Conservation (phyloP, 2,329 filamentous ascomycete species). For the Colletotrichum sp. region DNA sequence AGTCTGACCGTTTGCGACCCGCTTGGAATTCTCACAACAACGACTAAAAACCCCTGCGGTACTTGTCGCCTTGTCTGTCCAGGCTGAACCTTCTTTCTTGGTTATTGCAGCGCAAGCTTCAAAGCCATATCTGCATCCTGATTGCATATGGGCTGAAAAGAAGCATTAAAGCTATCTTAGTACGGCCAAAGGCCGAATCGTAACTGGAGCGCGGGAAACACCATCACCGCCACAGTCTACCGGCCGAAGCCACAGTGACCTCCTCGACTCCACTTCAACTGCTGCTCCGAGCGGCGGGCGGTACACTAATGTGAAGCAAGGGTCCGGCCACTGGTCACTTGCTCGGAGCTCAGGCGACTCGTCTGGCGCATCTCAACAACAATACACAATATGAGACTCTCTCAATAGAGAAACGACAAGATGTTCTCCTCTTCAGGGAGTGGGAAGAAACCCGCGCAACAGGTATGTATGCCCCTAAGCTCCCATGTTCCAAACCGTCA, state of each 20-base stretch:
- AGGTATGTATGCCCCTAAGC: conserved; percentile 57
- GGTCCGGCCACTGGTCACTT: conserved; percentile 22
- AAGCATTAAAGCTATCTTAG: not conserved
- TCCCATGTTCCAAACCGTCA: not conserved
- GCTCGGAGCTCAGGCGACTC: conserved; percentile 18
- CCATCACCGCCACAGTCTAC: not conserved
- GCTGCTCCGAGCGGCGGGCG: conserved; percentile 18
- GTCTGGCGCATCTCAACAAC: conserved; percentile 18
- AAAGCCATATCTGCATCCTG: not conserved
- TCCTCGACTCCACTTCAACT: conserved; percentile 17
- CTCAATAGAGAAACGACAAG: conserved; percentile 30
- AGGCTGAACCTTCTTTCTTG: not conserved
- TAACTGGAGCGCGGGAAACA: not conserved
- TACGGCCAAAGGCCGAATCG: not conserved
- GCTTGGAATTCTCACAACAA: not conserved
- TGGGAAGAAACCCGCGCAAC: conserved; percentile 73
- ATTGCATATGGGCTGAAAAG: not conserved
- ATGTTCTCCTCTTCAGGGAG: conserved; percentile 72
- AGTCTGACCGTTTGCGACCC: not conserved
- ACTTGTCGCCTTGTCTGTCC: not conserved
- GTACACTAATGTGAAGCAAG: conserved; percentile 21
- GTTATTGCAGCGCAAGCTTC: not conserved
- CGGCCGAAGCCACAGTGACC: conserved; percentile 18
- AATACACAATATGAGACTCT: conserved; percentile 17
- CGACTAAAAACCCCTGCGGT: not conserved